Evolutionary conservation across 1,139 yeast species (phyloP).

Genomic region (Saccharomycopsis phalli): DNA sequence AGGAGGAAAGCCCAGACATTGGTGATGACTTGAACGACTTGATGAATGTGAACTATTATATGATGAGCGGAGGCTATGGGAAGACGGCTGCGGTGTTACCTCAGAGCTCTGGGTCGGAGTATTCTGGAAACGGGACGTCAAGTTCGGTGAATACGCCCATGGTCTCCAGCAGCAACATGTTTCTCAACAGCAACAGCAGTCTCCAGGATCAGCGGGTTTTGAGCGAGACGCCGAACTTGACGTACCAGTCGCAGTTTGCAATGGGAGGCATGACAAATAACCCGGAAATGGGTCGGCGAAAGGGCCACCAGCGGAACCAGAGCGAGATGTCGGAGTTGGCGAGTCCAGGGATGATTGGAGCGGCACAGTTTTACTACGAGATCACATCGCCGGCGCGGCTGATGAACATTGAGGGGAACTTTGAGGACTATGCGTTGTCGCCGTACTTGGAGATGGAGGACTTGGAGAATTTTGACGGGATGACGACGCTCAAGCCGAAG

Average conservation of each 20-base stretch:
- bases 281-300: no score
- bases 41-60: not conserved
- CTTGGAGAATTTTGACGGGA: constrained; percentile 5
- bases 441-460: constrained; percentile 6
- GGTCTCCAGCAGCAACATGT: constrained; percentile 7
- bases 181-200: constrained; percentile 5
- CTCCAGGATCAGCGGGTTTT: not conserved
- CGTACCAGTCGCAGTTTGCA: not conserved
- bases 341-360: constrained; percentile 15
- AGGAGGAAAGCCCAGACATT: no score
- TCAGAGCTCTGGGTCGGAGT: constrained; percentile 17
- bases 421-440: constrained; percentile 2
- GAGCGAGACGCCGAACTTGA: not conserved
- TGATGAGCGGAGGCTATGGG: not conserved
- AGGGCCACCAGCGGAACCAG: constrained; percentile 17
- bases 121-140: constrained; percentile 12
- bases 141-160: constrained; percentile 13
- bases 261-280: not conserved
- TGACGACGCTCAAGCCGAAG: not conserved
- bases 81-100: not conserved
- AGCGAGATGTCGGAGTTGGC: constrained; percentile 18
- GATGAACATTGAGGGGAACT: not conserved
- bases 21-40: not conserved
- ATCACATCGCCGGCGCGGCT: constrained; percentile 5
- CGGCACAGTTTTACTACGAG: constrained; percentile 5